phyloP scores from a whole-genome alignment of 495 filamentous ascomycete species.

The Aspergillus sclerotioniger region DNA sequence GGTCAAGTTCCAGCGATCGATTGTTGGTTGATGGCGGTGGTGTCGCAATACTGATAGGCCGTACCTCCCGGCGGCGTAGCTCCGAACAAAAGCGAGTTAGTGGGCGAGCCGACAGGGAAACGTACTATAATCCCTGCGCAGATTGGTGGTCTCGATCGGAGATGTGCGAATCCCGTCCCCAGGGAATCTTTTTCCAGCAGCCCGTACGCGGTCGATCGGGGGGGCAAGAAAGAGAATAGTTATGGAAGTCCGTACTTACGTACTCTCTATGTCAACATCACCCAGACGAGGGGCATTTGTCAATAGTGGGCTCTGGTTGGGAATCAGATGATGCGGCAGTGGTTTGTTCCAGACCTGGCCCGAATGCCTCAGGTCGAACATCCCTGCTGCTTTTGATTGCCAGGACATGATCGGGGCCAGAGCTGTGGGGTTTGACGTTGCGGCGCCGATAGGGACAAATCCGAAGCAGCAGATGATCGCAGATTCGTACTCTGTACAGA shows the following conservation, averaged over 20 bases:
- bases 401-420: neutral
- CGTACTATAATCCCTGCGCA: constrained; percentile 2
- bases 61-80: neutral
- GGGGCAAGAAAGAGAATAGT: neutral
- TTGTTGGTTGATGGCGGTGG: too few species aligned
- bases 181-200: too few species aligned
- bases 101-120: too few species aligned
- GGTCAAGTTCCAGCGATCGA: too few species aligned
- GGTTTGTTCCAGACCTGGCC: neutral
- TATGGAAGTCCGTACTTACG: neutral
- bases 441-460: too few species aligned
- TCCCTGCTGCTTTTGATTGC: constrained; percentile 1
- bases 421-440: constrained; percentile 1
- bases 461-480: too few species aligned
- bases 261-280: too few species aligned
- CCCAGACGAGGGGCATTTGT: too few species aligned
- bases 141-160: neutral
- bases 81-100: neutral
- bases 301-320: too few species aligned
- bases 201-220: too few species aligned
- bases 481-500: too few species aligned
- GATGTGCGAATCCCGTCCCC: neutral
- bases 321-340: neutral
- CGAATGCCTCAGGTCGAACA: neutral
- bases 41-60: neutral